These are phyloP conservation scores for Aspergillus mulundensis DNA, from an alignment of 495 filamentous ascomycete species.

Conservation along the genomic window DNA sequence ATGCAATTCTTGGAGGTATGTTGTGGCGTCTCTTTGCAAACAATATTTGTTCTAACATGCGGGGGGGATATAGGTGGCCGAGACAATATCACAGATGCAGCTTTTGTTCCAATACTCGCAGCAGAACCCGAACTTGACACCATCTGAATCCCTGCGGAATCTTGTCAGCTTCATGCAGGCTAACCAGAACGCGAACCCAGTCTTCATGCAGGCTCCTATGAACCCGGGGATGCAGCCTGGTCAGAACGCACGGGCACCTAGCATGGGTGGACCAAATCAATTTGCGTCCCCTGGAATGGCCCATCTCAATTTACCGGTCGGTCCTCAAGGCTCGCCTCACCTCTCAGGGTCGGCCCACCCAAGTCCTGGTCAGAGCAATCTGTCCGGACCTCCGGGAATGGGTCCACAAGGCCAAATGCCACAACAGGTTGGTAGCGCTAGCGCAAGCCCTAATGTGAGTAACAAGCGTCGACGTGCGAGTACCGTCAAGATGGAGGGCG, in stretches of 20 bases:
- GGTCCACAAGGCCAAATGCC: conserved; percentile 66
- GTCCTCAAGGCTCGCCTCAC: conserved; percentile 40
- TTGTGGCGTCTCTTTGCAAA: not conserved
- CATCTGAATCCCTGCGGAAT: conserved; percentile 58
- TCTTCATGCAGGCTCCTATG: conserved; percentile 29
- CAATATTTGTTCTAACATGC: not conserved
- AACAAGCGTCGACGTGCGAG: conserved; percentile 75
- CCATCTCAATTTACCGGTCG: conserved; percentile 44
- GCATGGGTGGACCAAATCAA: conserved; percentile 36
- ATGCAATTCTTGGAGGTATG: conserved; percentile 68
- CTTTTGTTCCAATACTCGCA: conserved; percentile 61
- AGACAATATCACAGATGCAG: conserved; percentile 72
- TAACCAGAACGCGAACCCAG: conserved; percentile 28
- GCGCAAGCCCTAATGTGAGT: conserved; percentile 76
- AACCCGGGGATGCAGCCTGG: conserved; percentile 40
- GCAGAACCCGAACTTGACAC: conserved; percentile 51
- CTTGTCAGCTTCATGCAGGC: conserved; percentile 46
- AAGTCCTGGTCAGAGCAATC: conserved; percentile 43
- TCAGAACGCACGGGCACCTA: conserved; percentile 28
- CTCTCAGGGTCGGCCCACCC: conserved; percentile 44
- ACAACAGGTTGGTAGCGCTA: conserved; percentile 64
- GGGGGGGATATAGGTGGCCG: conserved; percentile 55
- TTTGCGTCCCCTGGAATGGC: conserved; percentile 51
- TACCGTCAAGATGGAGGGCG: conserved; percentile 71
- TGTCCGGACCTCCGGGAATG: conserved; percentile 54